Conservation (phyloP, 495 filamentous ascomycete species). For the Annulohypoxylon bovei region DNA sequence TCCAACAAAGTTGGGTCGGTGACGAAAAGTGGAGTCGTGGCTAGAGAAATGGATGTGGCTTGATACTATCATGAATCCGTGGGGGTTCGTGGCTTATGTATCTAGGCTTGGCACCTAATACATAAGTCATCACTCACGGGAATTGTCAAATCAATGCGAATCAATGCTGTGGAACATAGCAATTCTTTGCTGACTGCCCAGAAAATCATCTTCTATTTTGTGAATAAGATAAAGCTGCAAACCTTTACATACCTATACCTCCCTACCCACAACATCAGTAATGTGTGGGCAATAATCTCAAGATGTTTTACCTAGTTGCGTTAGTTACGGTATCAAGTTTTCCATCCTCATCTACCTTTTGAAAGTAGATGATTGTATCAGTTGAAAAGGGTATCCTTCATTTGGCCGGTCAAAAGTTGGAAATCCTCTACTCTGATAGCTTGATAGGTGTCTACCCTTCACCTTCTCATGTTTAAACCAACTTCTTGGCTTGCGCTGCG, state of each 20-base stretch:
- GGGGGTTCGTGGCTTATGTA: not conserved
- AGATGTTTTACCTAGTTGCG: too few species aligned
- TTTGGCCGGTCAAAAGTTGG: not conserved
- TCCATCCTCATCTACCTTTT: not conserved
- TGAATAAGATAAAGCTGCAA: not conserved
- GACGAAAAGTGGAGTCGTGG: not conserved
- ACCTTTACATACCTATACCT: not conserved
- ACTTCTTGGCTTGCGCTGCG: not conserved
- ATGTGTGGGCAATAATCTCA: not conserved
- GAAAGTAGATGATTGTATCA: not conserved
- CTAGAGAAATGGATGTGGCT: not conserved
- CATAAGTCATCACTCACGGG: not conserved
- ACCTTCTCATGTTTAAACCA: not conserved
- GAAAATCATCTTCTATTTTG: not conserved
- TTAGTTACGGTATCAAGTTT: not conserved
- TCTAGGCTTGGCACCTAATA: not conserved
- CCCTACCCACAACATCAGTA: not conserved
- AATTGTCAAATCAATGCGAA: constrained; percentile 10
- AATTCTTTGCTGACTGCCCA: constrained; percentile 5
- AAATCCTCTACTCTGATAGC: not conserved
- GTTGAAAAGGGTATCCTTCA: not conserved
- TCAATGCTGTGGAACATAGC: constrained; percentile 12
- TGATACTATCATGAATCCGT: not conserved
- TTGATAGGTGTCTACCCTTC: not conserved
- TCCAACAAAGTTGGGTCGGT: too few species aligned